phyloP scores from a whole-genome alignment of 148 eudicot genomes.

The Limonium bicolor region DNA sequence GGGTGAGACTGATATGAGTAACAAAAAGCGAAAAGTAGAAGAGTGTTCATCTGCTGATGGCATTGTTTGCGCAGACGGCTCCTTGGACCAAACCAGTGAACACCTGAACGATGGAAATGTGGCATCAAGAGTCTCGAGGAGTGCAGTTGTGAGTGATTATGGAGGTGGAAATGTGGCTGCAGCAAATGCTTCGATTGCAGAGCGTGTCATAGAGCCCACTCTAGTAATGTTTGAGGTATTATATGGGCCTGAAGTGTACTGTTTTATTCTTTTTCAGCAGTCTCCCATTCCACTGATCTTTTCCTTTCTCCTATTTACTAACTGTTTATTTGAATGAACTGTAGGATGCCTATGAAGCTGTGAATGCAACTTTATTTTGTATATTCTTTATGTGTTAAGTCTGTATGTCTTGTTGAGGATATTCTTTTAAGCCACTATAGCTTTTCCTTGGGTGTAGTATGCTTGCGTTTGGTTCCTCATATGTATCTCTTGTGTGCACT shows the following conservation, averaged over 20 bases:
- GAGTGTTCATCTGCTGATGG: conserved; percentile 57
- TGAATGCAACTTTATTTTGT: too few species aligned
- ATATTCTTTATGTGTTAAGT: too few species aligned
- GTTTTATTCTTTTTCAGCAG: too few species aligned
- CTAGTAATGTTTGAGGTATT: conserved; percentile 94
- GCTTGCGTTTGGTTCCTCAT: background rate
- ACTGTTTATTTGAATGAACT: too few species aligned
- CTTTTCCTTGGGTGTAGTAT: background rate
- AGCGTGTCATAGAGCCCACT: conserved; percentile 88
- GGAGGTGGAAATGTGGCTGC: conserved; percentile 32
- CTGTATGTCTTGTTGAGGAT: too few species aligned
- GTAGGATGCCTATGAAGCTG: too few species aligned
- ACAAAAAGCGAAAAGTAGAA: conserved; percentile 52
- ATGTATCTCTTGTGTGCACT: background rate
- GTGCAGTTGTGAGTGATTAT: conserved; percentile 23
- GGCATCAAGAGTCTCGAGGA: conserved; percentile 26
- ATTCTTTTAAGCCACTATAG: too few species aligned
- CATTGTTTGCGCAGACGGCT: conserved; percentile 21
- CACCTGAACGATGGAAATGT: conserved; percentile 33
- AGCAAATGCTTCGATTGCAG: conserved; percentile 71
- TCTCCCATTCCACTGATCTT: too few species aligned
- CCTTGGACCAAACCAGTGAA: conserved; percentile 35
- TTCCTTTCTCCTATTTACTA: background rate
- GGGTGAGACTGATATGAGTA: conserved; percentile 48
- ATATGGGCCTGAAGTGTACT: too few species aligned